Evolutionary conservation across 352 stramenopile species (phyloP).

Genomic region (Globisporangium radiosum): DNA sequence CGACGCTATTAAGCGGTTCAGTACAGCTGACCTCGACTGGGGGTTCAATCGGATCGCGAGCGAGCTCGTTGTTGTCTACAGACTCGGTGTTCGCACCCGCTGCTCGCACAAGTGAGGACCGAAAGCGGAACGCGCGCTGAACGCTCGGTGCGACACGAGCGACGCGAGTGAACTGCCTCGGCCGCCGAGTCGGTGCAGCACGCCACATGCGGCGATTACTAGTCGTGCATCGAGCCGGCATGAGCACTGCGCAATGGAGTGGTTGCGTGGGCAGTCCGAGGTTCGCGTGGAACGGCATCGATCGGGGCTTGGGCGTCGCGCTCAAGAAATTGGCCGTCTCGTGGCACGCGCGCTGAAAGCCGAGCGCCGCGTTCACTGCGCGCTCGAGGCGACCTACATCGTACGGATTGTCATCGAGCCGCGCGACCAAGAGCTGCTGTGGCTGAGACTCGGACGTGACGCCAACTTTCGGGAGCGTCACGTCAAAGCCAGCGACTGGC

Average conservation of each 20-base stretch:
- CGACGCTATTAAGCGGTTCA: not conserved
- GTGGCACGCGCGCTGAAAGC: constrained; percentile 8
- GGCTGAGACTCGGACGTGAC: constrained; percentile 1
- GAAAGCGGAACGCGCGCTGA: constrained; percentile 21
- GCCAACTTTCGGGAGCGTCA: constrained; percentile 1
- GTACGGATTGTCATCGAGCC: constrained; percentile 49
- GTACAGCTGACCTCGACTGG: not conserved
- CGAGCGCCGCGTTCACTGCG: constrained; percentile 37
- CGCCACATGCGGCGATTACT: not conserved
- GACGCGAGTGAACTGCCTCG: not conserved
- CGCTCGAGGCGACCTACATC: constrained; percentile 48
- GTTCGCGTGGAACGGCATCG: not conserved
- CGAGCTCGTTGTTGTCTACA: no score
- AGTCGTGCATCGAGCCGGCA: not conserved
- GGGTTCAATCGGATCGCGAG: no score
- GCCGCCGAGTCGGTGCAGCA: not conserved
- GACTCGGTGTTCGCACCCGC: constrained; percentile 5
- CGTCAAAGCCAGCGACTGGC: constrained; percentile 4
- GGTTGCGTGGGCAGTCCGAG: constrained; percentile 9
- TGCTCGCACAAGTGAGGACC: constrained; percentile 23
- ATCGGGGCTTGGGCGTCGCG: not conserved
- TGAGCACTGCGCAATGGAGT: constrained; percentile 4
- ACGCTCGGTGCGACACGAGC: not conserved
- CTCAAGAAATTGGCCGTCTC: constrained; percentile 11
- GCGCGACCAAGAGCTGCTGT: constrained; percentile 29